A percentile compares a stretch with the other conserved stretches of the same genome.
Conservation (phyloP, 2,329 filamentous ascomycete genomes). For the Xylariaceae sp. region DNA sequence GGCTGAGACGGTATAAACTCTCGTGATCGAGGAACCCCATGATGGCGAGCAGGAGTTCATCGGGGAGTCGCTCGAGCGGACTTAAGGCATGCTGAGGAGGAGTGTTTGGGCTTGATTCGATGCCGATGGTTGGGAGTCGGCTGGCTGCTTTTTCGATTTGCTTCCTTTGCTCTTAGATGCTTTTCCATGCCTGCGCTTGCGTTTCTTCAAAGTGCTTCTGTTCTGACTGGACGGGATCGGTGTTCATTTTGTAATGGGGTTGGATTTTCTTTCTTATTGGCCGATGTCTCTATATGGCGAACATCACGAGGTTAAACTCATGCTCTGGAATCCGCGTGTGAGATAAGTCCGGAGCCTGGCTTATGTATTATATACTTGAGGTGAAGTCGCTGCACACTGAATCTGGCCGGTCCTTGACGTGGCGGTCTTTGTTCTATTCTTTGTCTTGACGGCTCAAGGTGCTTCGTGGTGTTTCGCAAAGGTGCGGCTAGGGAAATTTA, state of each 20-base stretch:
- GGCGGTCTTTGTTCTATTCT: conserved; percentile 1
- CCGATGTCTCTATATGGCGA: no score
- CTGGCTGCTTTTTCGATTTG: conserved; percentile 9
- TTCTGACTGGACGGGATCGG: not conserved
- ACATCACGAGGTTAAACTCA: no score
- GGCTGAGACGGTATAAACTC: conserved; percentile 20
- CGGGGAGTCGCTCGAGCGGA: conserved; percentile 18
- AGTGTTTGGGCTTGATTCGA: not conserved
- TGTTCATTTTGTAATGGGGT: no score
- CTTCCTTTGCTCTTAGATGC: not conserved
- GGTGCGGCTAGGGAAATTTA: no score
- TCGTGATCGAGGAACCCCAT: conserved; percentile 19
- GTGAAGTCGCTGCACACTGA: not conserved
- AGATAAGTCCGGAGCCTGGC: no score
- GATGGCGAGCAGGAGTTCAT: conserved; percentile 19
- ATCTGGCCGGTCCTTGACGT: not conserved
- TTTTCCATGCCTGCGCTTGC: conserved; percentile 4
- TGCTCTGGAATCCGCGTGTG: no score
- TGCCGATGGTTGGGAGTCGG: not conserved
- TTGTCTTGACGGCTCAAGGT: not conserved
- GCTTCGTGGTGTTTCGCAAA: not conserved
- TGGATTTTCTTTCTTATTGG: no score
- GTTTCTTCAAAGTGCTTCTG: not conserved
- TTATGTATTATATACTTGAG: no score
- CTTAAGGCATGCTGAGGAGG: not conserved